Evolutionary conservation across 768 basidiomycete species (phyloP).

Genomic region (Austroboletus festivus): DNA sequence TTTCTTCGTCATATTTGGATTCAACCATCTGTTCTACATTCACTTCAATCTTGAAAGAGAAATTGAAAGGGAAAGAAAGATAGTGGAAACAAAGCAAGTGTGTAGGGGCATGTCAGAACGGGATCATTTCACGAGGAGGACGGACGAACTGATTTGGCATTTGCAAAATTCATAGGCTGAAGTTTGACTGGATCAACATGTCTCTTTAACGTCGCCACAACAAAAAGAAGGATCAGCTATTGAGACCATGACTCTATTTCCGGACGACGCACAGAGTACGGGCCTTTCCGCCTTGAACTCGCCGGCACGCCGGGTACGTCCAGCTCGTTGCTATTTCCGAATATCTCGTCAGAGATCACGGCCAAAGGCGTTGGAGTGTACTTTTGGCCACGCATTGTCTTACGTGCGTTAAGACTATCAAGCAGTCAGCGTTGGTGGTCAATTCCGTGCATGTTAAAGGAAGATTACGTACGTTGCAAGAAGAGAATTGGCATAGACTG

Average conservation of each 20-base stretch:
- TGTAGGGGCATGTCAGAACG: not conserved
- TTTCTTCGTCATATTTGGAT: slow-evolving; percentile 12
- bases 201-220: not conserved
- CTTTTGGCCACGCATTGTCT: slow-evolving; percentile 4
- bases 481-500: slow-evolving; percentile 27
- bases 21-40: slow-evolving; percentile 15
- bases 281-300: not conserved
- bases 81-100: not conserved
- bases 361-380: slow-evolving; percentile 6
- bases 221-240: not conserved
- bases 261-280: slow-evolving; percentile 4
- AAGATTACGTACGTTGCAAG: slow-evolving; percentile 22
- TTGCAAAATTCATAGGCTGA: not conserved
- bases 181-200: not conserved
- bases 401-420: slow-evolving; percentile 23
- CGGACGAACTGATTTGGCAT: slow-evolving; percentile 9
- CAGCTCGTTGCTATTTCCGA: not conserved
- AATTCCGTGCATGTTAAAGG: too few species aligned
- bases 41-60: slow-evolving; percentile 17
- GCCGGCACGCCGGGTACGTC: too few species aligned
- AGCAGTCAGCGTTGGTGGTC: too few species aligned
- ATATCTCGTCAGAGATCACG: not conserved
- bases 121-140: not conserved
- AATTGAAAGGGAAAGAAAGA: too few species aligned
- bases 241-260: too few species aligned